Conservation (phyloP, 495 filamentous ascomycete species). For the Pyrenopolyporus hunteri region DNA sequence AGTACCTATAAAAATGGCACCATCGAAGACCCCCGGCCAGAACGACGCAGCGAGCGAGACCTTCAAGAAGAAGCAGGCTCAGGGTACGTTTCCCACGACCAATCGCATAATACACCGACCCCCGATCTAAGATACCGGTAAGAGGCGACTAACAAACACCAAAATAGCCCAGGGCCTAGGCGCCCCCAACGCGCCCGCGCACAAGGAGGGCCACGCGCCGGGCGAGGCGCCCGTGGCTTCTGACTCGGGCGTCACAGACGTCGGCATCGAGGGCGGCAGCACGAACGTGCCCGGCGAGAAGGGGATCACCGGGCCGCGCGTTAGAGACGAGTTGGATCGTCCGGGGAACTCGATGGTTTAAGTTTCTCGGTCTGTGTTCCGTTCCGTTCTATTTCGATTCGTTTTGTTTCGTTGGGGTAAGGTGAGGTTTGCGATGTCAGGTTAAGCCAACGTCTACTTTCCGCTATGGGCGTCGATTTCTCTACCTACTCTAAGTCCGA, state of each 20-base stretch:
- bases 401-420: no score
- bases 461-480: no score
- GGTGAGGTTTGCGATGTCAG: no score
- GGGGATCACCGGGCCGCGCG: slow-evolving; percentile 25
- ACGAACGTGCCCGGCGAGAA: slow-evolving; percentile 36
- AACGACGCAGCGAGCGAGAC: slow-evolving; percentile 35
- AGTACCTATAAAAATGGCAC: no score
- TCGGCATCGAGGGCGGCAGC: slow-evolving; percentile 29
- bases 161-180: slow-evolving; percentile 33
- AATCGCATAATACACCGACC: background rate
- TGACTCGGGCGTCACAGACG: slow-evolving; percentile 25
- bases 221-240: slow-evolving; percentile 36
- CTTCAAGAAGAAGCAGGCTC: slow-evolving; percentile 34
- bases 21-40: slow-evolving; percentile 35
- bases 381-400: no score
- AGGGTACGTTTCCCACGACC: slow-evolving; percentile 23
- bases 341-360: slow-evolving; percentile 34
- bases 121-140: background rate
- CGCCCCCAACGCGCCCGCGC: slow-evolving; percentile 30
- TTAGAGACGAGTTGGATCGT: slow-evolving; percentile 23
- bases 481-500: no score
- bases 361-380: no score
- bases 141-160: background rate
- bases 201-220: slow-evolving; percentile 25
- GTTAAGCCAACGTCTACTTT: no score